Evolutionary conservation across 1,284 basidiomycete species (phyloP).

Genomic region (Spongiforma sp.): DNA sequence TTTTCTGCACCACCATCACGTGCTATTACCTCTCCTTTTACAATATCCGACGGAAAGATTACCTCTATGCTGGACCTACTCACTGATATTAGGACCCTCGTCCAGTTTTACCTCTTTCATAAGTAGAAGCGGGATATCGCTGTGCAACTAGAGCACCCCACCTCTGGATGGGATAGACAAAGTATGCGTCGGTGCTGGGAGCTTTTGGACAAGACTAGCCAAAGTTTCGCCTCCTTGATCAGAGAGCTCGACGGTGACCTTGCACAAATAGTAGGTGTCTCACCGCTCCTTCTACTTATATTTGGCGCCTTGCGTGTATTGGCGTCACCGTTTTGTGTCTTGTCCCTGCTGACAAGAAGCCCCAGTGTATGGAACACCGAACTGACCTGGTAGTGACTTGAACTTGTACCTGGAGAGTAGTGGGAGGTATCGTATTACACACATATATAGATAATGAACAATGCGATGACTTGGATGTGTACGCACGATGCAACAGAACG

Average conservation of each 20-base stretch:
- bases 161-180: constrained; percentile 83
- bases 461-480: no score
- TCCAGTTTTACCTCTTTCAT: constrained; percentile 83
- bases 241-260: constrained; percentile 97
- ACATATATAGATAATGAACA: no score
- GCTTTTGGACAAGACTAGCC: constrained; percentile 87
- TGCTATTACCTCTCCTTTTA: no score
- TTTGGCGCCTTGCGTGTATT: no score
- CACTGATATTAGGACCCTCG: constrained; percentile 75
- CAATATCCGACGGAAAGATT: constrained; percentile 31
- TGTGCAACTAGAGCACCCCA: constrained; percentile 66
- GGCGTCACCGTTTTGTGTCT: no score
- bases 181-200: constrained; percentile 93
- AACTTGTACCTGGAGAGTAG: no score
- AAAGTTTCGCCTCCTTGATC: constrained; percentile 94
- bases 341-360: no score
- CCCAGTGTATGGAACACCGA: no score
- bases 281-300: background rate
- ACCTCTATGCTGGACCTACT: constrained; percentile 59
- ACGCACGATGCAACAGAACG: no score
- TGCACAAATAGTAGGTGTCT: constrained; percentile 79
- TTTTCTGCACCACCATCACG: no score
- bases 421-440: no score
- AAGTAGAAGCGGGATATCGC: constrained; percentile 84
- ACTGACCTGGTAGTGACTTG: no score